These are phyloP conservation scores for Phytophthora capsici DNA, from an alignment of 352 stramenopile genomes.

Conservation along the genomic window DNA sequence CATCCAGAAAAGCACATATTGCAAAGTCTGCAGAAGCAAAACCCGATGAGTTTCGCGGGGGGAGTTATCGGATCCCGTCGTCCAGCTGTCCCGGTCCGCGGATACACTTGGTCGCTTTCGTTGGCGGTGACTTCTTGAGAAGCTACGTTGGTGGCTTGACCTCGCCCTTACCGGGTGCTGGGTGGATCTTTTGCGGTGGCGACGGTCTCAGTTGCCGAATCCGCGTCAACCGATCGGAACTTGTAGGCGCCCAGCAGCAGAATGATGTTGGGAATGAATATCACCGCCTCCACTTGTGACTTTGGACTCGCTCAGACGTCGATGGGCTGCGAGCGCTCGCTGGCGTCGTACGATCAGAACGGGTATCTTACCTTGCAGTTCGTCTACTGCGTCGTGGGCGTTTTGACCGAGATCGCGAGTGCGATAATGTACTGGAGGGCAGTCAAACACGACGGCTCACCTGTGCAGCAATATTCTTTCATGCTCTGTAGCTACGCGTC, in stretches of 20 bases:
- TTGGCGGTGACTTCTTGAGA: too few relatives aligned
- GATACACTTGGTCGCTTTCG: too few relatives aligned
- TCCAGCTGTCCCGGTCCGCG: background rate
- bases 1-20: slow-evolving; percentile 7
- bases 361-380: slow-evolving; percentile 32
- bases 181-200: slow-evolving; percentile 6
- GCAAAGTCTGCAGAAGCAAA: background rate
- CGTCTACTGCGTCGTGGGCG: slow-evolving; percentile 32
- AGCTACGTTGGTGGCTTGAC: background rate
- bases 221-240: slow-evolving; percentile 4
- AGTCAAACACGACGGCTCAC: slow-evolving; percentile 25
- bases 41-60: background rate
- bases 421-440: slow-evolving; percentile 33
- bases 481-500: slow-evolving; percentile 41
- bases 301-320: slow-evolving; percentile 25
- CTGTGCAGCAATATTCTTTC: slow-evolving; percentile 37
- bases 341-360: slow-evolving; percentile 34
- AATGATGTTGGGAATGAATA: slow-evolving; percentile 29
- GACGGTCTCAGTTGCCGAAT: slow-evolving; percentile 15
- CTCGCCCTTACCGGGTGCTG: slow-evolving; percentile 21
- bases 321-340: slow-evolving; percentile 24
- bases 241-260: background rate
- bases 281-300: slow-evolving; percentile 30
- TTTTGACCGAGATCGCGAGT: slow-evolving; percentile 21
- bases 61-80: slow-evolving; percentile 10